Evolutionary conservation across 2,329 filamentous ascomycete species (phyloP).

Genomic region (Trichoderma sp.): DNA sequence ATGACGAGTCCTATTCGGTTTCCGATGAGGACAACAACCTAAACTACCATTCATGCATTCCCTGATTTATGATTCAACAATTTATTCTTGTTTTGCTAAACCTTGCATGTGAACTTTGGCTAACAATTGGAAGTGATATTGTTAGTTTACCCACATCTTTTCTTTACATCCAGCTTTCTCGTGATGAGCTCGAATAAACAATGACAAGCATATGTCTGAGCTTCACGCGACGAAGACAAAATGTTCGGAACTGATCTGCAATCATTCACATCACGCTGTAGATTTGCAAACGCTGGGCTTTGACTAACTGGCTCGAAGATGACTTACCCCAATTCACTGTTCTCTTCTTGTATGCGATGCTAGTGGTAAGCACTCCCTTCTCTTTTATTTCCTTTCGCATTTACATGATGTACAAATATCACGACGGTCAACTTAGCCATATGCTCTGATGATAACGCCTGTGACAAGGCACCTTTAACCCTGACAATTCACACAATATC

Average conservation of each 20-base stretch:
- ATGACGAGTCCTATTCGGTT: slow-evolving; percentile 79
- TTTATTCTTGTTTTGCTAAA: slow-evolving; percentile 8
- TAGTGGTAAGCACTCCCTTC: slow-evolving; percentile 29
- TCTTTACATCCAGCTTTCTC: slow-evolving; percentile 24
- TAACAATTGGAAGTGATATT: slow-evolving; percentile 23
- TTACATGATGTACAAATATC: slow-evolving; percentile 45
- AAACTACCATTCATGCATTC: slow-evolving; percentile 71
- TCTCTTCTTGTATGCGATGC: background rate
- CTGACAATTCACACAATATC: slow-evolving; percentile 7
- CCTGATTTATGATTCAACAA: slow-evolving; percentile 36
- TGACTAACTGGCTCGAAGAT: slow-evolving; percentile 26
- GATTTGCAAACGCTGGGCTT: slow-evolving; percentile 17
- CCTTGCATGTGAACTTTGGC: slow-evolving; percentile 19
- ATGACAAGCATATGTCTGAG: slow-evolving; percentile 99
- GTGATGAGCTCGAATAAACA: slow-evolving; percentile 82
- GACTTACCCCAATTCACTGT: background rate
- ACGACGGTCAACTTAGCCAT: slow-evolving; percentile 50
- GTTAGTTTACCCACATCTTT: slow-evolving; percentile 26
- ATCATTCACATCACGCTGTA: slow-evolving; percentile 20
- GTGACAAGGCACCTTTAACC: slow-evolving; percentile 42
- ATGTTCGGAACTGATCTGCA: slow-evolving; percentile 35
- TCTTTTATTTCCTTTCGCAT: background rate
- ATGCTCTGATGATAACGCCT: slow-evolving; percentile 46
- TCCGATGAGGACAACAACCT: slow-evolving; percentile 66
- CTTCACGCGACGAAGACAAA: slow-evolving; percentile 47